Base-by-base conservation (phyloP, 805 yeast species). In the Ogataea degrootiae region DNA sequence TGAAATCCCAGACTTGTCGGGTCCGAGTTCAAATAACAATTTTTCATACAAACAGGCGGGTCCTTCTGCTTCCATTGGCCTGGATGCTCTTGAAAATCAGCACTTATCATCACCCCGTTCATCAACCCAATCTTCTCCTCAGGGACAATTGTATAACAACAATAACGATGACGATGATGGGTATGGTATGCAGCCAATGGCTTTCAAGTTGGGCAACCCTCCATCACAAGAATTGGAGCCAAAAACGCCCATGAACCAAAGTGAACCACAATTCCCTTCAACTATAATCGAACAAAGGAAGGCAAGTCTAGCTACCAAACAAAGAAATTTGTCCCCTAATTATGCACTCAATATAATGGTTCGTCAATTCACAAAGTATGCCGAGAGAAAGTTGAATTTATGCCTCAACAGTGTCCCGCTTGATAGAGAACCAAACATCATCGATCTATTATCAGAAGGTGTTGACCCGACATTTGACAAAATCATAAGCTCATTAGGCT, bases 271-370 rank as follows among this genome's bases (percentile, higher is more conserved):
- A 4, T 45, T 52, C 40, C 43, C 51, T 8, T 37, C 52, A 3
- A 23, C 49, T 3, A 46, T 49, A 29, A 40, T 48, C 21, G 55
- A 44, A 26, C 57, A 44, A 85, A 83, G 59, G 74, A 87, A 91
- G 0, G 85, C 92, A 0, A 46, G 48, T 19, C 38, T 45, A 33
- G 47, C 43, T 7, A 42, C 42, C 41, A 52, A 41, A 39, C 56
- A 44, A 82, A 85, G 59, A 75, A 87, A 91, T 0, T 84, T 95
- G 0, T 60, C 63, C 5, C 67, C 67, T 1, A 97, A 91, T 59
- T 94, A 94, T 62, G 94, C 98, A 0, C 71, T 95, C 45, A 97
- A 95, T 65, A 90, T 95, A 23, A 75, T 95, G 37, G 95, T 95
- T 63, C 89, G 98, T 2, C 96, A 92, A 68, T 94, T 94, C 69